Base-by-base conservation (phyloP, 768 basidiomycete genomes). In the Calocera cornea region DNA sequence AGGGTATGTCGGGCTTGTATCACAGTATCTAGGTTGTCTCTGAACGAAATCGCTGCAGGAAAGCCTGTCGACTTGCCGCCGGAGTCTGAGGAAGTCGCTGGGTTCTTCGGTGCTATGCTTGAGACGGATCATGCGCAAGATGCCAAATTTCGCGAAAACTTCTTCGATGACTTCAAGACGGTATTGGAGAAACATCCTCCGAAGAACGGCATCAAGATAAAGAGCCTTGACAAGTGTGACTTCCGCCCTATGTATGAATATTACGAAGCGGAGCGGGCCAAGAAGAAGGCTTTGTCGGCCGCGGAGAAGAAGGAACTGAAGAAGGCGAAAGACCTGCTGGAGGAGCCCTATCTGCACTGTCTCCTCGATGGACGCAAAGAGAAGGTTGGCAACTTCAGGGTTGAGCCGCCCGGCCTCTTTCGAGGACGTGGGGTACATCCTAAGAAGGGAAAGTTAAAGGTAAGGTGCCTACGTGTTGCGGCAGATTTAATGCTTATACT, bases 381-480 rank as follows among this genome's bases (percentile, higher is more conserved):
- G 80, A 98, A 97, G 76, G 85, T 97, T 63, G 97, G 97, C 41
- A 99, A 98, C 79, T 98, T 98, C 82, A 84, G 94, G 71, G 87
- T 97, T 65, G 97, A 99, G 82, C 97, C 97, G 75, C 97, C 97
- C 31, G 95, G 95, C n/a, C 79, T 98, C 64, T 99, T 98, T 79
- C 81, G 97, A 76, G 97, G 97, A 69, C 94, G 97, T 70, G 97
- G 97, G 66, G 94, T 97, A 72, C 97, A 99, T 77, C 97, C 97
- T 0, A 95, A 89, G 83, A 98, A 97, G 76, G 97, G 97, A 19
- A 87, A 87, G 41, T 81, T 97, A 64, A 98, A 98, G 83, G 95
- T 92, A 73, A 66, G 75, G 50, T 49, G 44, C 54, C 64, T 24
- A 65, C 36, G 67, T 41, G 66, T 24, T 41, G 17, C 7, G 33